These are phyloP conservation scores for Debaryomyces castellii DNA, from an alignment of 805 yeast genomes.

Conservation along the genomic window DNA sequence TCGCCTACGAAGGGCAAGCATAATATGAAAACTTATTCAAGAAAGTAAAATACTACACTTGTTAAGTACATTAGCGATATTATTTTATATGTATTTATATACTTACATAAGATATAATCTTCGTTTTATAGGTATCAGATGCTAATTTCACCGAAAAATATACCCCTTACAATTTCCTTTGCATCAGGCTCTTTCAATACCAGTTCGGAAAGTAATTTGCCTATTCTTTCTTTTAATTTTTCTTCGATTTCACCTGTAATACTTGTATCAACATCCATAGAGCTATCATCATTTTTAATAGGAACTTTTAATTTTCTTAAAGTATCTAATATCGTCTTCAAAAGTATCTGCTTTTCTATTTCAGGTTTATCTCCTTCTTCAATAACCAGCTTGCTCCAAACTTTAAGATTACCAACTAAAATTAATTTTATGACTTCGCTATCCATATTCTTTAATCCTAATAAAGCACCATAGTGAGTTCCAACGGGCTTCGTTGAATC, in stretches of 20 bases:
- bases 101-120: too few species aligned
- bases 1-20: not conserved
- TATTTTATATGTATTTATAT: too few species aligned
- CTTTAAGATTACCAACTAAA: conserved; percentile 76
- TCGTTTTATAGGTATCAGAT: conserved; percentile 8
- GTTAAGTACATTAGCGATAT: too few species aligned
- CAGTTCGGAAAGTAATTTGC: conserved; percentile 52
- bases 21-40: not conserved
- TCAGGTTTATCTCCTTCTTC: conserved; percentile 38
- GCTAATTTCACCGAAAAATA: conserved; percentile 66
- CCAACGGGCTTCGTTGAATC: conserved; percentile 82
- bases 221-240: conserved; percentile 59
- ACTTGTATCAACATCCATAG: conserved; percentile 25
- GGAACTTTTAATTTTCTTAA: conserved; percentile 47
- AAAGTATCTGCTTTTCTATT: conserved; percentile 47
- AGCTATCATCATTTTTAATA: conserved; percentile 31
- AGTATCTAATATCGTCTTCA: conserved; percentile 51
- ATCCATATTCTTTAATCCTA: conserved; percentile 82
- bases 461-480: conserved; percentile 88
- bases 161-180: conserved; percentile 54
- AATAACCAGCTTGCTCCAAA: conserved; percentile 71
- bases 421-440: conserved; percentile 83
- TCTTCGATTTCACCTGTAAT: conserved; percentile 30
- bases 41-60: not conserved
- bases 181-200: conserved; percentile 50